Base-by-base conservation (phyloP, 805 yeast genomes). In the Myxozyma neglecta region DNA sequence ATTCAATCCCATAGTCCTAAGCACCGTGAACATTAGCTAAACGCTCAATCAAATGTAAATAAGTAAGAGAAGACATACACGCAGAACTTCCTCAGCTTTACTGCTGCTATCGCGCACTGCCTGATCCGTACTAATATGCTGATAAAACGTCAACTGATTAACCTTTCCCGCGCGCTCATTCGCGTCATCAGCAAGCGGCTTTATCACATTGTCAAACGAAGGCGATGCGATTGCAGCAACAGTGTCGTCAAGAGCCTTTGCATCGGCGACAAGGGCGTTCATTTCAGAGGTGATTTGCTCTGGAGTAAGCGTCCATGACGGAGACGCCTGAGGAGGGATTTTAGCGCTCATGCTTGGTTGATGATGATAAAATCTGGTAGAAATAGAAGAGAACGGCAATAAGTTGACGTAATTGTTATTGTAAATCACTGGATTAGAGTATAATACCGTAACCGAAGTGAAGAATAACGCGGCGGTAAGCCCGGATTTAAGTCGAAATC, bases 101-200 rank as follows among this genome's bases (percentile, higher is more conserved):
- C 80, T 80, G 1, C 92, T 84, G 3, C 90, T 89, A 65, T 87
- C 89, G 70, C 97, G 81, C 37, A 88, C 71, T n/a, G 75, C 83
- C 69, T 85, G 83, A 65, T 81, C 79, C 20, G 84, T 69, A 2
- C 92, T 86, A 10, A 90, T 92, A 67, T 87, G 86, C 73, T 85
- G 90, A 70, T 84, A 86, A 71, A 90, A 89, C 18, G 86, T 77
- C 68, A 88, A 73, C 67, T 81, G 86, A 68, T 80, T 81, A 34
- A 77, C 76, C 6, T 79, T 55, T 5, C 80, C 79, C 9, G 77
- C 73, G 47, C 79, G 77, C 32, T 74, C 74, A 70, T 88, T 85
- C 64, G 83, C 85, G 56, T 79, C 73, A 42, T 77, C 72, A 29
- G 85, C 82, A 60, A 76, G 78, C 14, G 87, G 85, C 56, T 76